Base-by-base conservation (phyloP, 139 green algal species). In the Desmodesmus armatus region DNA sequence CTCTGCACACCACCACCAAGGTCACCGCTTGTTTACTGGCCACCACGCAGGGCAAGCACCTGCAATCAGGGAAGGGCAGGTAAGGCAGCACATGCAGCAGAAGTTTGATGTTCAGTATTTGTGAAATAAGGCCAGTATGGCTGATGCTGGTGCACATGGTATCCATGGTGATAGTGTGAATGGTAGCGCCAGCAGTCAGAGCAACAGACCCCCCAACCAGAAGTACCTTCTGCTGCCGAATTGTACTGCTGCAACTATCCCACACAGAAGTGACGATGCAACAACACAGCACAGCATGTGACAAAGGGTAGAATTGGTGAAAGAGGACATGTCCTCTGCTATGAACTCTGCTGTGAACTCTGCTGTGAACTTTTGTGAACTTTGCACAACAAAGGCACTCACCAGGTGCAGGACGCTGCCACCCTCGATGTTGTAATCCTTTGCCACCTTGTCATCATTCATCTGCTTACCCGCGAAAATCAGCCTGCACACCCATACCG, bases 381-480 rank as follows among this genome's bases (percentile, higher is more conserved):
- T n/a, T n/a, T n/a, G n/a, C n/a, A n/a, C n/a, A 33, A 13, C n/a
- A 39, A 39, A 31, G 47, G 19, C 29, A 80, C 90, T 80, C 83
- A 99, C 97, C 87, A 99, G 85, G 87, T 99, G 97, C 78, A 99
- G 91, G 66, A 99, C 97, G 35, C 93, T 98, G 17, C 97, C 97
- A 29, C 96, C 97, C 89, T 99, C 98, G 62, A 99, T 99, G 94
- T 98, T 99, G 91, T 99, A 99, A 43, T 99, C 97, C 89, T 96
- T 98, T 5, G 98, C 98, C 40, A 87, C 93, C 87, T 99, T 99
- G 77, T 99, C 98, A 70, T 99, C 98, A 79, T 96, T 98, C 97
- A 99, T 99, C 85, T 99, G 96, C 94, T 99, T 99, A 51, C 98
- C 98, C n/a, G 94, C 94, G 90, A 98, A 98, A 72, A 98, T 98